Evolutionary conservation across 2,329 filamentous ascomycete species (phyloP).

Genomic region (Sclerotinia subarctica): DNA sequence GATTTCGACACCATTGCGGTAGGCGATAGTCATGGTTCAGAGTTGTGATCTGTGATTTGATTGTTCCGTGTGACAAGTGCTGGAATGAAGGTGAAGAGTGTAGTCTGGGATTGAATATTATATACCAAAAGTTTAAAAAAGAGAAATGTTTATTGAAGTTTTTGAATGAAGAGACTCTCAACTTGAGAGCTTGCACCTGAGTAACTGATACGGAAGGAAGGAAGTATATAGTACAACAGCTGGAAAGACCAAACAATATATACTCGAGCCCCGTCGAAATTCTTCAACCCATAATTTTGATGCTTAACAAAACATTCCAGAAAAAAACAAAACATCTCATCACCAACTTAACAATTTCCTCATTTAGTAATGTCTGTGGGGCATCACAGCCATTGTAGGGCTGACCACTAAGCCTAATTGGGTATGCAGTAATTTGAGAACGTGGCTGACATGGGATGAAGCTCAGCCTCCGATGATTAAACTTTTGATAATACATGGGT

Average conservation of each 20-base stretch:
- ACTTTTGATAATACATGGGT: neutral
- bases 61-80: neutral
- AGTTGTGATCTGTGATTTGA: neutral
- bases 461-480: conserved; percentile 10
- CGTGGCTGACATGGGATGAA: conserved; percentile 6
- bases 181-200: neutral
- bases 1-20: conserved; percentile 43
- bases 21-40: conserved; percentile 34
- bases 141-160: neutral
- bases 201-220: neutral
- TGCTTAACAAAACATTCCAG: neutral
- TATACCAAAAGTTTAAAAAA: neutral
- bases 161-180: neutral
- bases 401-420: neutral
- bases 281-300: neutral
- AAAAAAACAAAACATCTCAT: neutral
- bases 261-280: neutral
- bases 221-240: neutral
- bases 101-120: neutral
- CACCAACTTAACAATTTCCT: neutral
- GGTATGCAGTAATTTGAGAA: conserved; percentile 11
- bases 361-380: neutral
- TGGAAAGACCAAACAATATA: neutral
- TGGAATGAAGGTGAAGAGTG: neutral
- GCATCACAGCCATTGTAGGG: neutral